Conservation (phyloP, 805 yeast genomes). For the Komagataella phaffii region DNA sequence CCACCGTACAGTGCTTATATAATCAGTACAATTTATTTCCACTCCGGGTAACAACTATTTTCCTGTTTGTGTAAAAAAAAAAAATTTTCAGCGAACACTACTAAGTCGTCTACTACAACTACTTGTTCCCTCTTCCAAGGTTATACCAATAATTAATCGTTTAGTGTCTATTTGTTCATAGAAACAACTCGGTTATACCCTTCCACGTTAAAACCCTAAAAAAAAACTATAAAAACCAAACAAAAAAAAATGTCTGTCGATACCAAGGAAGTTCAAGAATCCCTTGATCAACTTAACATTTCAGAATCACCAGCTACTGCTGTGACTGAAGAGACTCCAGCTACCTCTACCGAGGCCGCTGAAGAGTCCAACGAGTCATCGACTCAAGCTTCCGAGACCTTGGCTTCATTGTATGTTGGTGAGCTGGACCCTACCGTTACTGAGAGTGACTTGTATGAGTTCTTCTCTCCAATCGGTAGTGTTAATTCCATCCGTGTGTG, state of each 20-base stretch:
- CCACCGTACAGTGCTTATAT: neutral
- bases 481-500: constrained; percentile 97
- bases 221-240: constrained; percentile 6
- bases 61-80: neutral
- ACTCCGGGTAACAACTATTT: neutral
- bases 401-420: constrained; percentile 92
- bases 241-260: constrained; percentile 17
- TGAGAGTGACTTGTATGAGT: constrained; percentile 89
- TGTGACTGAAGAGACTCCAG: constrained; percentile 14
- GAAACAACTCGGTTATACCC: neutral
- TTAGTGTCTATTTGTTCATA: constrained; percentile 1
- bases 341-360: constrained; percentile 19
- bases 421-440: constrained; percentile 87
- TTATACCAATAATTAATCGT: constrained; percentile 2
- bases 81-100: neutral
- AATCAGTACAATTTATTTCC: neutral
- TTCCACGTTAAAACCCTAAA: constrained; percentile 1
- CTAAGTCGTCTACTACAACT: neutral
- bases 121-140: constrained; percentile 2
- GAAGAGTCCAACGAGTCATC: constrained; percentile 21
- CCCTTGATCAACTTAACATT: constrained; percentile 12
- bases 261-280: constrained; percentile 13
- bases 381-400: constrained; percentile 35
- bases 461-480: constrained; percentile 89
- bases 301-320: constrained; percentile 8